Evolutionary conservation across 257 asterid genomes (phyloP), one percentile per base, ranked within the genome.

Genomic region (Nicotiana obtusifolia): DNA sequence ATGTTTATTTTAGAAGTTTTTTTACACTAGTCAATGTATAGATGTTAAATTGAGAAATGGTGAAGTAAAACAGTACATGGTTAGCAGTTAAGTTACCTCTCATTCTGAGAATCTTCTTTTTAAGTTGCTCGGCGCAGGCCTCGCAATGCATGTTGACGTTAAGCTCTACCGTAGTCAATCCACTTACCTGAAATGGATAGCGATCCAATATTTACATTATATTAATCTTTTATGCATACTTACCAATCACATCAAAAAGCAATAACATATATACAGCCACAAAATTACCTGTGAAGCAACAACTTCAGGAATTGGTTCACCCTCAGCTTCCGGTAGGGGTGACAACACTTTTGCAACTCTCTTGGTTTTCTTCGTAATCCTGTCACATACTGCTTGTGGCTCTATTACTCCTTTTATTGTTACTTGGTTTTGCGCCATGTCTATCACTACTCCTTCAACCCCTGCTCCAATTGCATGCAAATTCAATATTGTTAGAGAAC

Each of bases 81-180:
- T 3, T 52, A 13, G 5, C 7, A 24, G 24, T 52, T 30, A 2
- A 8, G 5, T 9, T 87, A 93, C 98, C 98, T 93, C 86, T 94
- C 97, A 93, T 92, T 91, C 93, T 89, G 84, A 95, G 98, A 75
- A 95, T 92, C 85, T 89, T 92, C 81, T 87, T 92, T 90, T 93
- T 93, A 76, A 95, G 95, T 81, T 95, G 98, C 7, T 83, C 84
- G 0, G 98, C 97, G 82, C 98, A 95, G 13, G 98, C 97, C 83
- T 88, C 94, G 75, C 98, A 95, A 53, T 95, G 98, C 97, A 95
- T 92, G 88, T 93, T 93, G 17, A 93, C 97, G 26, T 86, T 89
- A 20, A 95, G 90, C 28, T 95, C 94, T 54, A 92, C 90, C 0
- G 93, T 95, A 57, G 86, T 82, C 65, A 89, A 85, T 64, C 91